Evolutionary conservation across 306 rosid species (phyloP).

Genomic region (Fragaria ananassa): DNA sequence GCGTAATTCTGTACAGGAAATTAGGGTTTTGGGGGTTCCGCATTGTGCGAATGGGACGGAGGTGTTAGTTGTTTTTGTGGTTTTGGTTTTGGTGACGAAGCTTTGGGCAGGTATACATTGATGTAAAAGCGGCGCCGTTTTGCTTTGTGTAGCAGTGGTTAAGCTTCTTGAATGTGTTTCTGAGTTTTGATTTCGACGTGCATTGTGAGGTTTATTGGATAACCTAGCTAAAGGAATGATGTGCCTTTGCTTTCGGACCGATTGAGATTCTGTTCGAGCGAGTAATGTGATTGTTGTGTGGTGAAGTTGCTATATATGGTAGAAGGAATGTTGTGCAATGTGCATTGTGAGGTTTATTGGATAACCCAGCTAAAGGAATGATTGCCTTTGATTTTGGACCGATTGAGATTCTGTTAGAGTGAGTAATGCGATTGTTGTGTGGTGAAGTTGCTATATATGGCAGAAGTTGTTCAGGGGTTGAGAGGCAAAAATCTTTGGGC

Average conservation of each 20-base stretch:
- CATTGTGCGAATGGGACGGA: constrained; percentile 7
- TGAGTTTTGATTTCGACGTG: not conserved
- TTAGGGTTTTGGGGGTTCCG: constrained; percentile 11
- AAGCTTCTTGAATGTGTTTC: not conserved
- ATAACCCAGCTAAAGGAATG: not conserved
- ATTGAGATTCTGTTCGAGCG: not conserved
- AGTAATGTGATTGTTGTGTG: not conserved
- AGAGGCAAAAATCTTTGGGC: not conserved
- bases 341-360: not conserved
- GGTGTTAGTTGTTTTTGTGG: not conserved
- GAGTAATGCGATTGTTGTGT: not conserved
- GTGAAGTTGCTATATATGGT: not conserved
- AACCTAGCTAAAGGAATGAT: not conserved
- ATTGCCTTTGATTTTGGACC: not conserved
- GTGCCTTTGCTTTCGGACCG: not conserved
- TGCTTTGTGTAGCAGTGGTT: not conserved
- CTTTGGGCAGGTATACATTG: not conserved
- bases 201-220: not conserved
- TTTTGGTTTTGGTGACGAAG: not conserved
- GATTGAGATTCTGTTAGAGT: not conserved
- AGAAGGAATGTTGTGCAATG: too few species aligned
- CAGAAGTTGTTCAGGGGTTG: not conserved
- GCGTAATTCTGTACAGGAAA: not conserved
- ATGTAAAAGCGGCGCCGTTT: not conserved
- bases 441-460: not conserved